Conservation (phyloP, 805 yeast species). For the Wickerhamomyces chaumierensis region DNA sequence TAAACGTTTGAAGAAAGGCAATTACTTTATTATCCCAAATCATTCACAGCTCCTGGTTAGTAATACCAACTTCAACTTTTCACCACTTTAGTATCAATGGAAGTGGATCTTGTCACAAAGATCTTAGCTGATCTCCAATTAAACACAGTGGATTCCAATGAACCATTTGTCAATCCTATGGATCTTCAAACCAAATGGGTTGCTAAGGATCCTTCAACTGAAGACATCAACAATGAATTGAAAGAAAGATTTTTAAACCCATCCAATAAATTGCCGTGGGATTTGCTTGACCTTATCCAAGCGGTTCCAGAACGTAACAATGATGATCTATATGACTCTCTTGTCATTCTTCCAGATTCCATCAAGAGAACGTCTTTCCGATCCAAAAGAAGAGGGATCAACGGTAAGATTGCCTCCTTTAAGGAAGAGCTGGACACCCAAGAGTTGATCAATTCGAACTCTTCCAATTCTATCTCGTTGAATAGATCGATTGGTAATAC, state of each 20-base stretch:
- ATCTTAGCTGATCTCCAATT: constrained; percentile 4
- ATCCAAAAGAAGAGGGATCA: constrained; percentile 65
- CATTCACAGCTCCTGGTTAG: no score
- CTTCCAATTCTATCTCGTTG: constrained; percentile 63
- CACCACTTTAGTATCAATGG: neutral
- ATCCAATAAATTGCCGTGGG: constrained; percentile 51
- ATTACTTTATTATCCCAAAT: no score
- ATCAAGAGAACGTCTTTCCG: constrained; percentile 53
- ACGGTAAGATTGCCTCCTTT: constrained; percentile 54
- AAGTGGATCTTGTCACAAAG: constrained; percentile 4
- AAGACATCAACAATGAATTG: constrained; percentile 12
- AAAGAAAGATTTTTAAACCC: constrained; percentile 48
- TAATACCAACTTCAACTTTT: neutral
- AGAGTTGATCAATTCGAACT: constrained; percentile 34
- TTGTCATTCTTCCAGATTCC: constrained; percentile 48
- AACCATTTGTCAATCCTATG: neutral
- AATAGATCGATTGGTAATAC: constrained; percentile 53
- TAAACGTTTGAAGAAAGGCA: no score
- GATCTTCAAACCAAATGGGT: constrained; percentile 1
- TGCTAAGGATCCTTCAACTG: neutral
- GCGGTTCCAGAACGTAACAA: constrained; percentile 30
- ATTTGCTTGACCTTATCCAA: constrained; percentile 60
- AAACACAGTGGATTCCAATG: neutral
- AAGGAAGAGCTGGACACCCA: constrained; percentile 48
- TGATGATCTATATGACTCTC: constrained; percentile 16